Base-by-base conservation (phyloP, 2,329 filamentous ascomycete genomes). In the Pezicula radicicola region DNA sequence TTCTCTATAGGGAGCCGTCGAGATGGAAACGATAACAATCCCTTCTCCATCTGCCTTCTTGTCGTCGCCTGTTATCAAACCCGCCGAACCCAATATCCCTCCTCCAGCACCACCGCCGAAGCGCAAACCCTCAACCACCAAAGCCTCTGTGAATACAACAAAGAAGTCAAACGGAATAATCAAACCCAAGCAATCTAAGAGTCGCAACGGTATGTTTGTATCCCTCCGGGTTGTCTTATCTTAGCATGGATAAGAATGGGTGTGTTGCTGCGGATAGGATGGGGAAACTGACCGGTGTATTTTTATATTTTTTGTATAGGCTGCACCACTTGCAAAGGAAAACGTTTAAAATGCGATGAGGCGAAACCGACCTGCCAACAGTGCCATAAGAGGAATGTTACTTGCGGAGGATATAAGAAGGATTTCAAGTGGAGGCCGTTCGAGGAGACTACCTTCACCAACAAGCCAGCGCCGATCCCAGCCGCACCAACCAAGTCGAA, bases 341-440 rank as follows among this genome's bases (percentile, higher is more conserved):
- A 89, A 70, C 76, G 86, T 53, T 71, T 89, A 49, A 89, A 89
- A 70, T 89, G 86, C 70, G 86, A 88, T 66, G 86, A 89, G 71
- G 81, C 79, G 43, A 88, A 89, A 59, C 86, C 85, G 0, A 77
- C 75, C 19, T 88, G 85, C 62, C 74, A 81, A 53, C 84, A 88
- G 70, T 88, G 85, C 64, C 74, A 81, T 43, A 81, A 80, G 60
- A 76, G 85, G 49, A 83, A 79, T 56, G 84, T 89, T 19, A 66
- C 72, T 3, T 89, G 86, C 64, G 85, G 85, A 53, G 86, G 86
- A 35, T 89, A 89, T 70, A 87, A 83, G 67, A 89, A 87, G 66
- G 83, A 87, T 66, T 89, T 88, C 71, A 88, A 89, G 74, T 89
- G 86, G 86, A 75, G 84, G 48, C 78, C 84, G 0, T 88, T 88